phyloP scores from a whole-genome alignment of 345 rosid species.

The Pistacia atlantica region DNA sequence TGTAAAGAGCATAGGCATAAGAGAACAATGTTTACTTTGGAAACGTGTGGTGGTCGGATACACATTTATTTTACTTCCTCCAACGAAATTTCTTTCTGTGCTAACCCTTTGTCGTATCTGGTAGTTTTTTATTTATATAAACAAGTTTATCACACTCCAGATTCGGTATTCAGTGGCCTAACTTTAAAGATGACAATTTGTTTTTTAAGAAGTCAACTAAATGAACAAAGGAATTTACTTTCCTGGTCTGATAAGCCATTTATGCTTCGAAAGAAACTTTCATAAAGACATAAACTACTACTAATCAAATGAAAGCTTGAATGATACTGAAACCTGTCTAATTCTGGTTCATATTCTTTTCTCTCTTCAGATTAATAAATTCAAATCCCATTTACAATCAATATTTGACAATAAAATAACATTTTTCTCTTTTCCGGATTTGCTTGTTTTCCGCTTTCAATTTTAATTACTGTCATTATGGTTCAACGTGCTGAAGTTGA shows the following conservation, averaged over 20 bases:
- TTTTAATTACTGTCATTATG: not conserved
- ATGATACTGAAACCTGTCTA: too few relatives aligned
- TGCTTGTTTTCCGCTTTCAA: not conserved
- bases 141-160: not conserved
- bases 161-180: constrained; percentile 23
- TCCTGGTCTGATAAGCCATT: not conserved
- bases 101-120: not conserved
- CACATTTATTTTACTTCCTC: not conserved
- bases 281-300: not conserved
- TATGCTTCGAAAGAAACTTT: not conserved
- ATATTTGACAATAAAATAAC: not conserved
- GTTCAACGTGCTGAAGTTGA: not conserved
- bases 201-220: constrained; percentile 15
- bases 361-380: too few relatives aligned
- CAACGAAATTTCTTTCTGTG: not conserved
- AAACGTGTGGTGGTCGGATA: constrained; percentile 15
- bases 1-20: constrained; percentile 15
- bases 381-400: not conserved
- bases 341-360: too few relatives aligned
- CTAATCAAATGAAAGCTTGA: not conserved
- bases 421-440: not conserved
- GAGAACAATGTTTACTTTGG: constrained; percentile 24
- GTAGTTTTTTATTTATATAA: not conserved
- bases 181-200: not conserved
- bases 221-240: constrained; percentile 7